Evolutionary conservation across 192 early-diverging fungal genomes (phyloP).

Genomic region (Oehlia diaphana): DNA sequence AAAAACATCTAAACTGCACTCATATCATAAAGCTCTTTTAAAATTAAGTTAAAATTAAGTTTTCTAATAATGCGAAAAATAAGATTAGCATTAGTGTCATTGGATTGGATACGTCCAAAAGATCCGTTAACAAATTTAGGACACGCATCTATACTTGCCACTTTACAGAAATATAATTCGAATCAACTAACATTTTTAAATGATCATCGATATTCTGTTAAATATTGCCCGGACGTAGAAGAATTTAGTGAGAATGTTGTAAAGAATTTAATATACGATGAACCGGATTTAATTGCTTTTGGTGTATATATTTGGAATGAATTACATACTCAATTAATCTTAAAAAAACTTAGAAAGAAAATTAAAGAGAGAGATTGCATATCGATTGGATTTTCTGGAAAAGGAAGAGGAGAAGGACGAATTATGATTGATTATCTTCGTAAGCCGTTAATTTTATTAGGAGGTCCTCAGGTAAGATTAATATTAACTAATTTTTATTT

Average conservation of each 20-base stretch:
- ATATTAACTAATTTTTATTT: not conserved
- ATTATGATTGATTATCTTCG: no score
- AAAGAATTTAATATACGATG: not conserved
- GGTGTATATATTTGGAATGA: constrained; percentile 32
- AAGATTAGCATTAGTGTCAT: constrained; percentile 17
- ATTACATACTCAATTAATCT: constrained; percentile 22
- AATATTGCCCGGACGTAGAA: not conserved
- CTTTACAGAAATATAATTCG: constrained; percentile 13
- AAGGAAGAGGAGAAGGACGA: no score
- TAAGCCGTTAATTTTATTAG: not conserved
- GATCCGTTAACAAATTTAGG: constrained; percentile 27
- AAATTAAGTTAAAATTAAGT: no score
- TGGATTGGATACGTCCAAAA: constrained; percentile 30
- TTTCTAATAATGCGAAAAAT: no score
- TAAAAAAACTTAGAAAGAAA: not conserved
- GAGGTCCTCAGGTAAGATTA: constrained; percentile 21
- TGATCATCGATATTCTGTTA: not conserved
- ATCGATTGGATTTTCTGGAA: no score
- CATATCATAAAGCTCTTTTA: no score
- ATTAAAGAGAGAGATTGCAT: no score
- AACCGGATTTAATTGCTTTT: constrained; percentile 16
- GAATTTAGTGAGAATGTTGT: not conserved
- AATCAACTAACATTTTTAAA: constrained; percentile 6
- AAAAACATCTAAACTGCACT: no score
- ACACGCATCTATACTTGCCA: constrained; percentile 28